phyloP scores from a whole-genome alignment of 192 early-diverging fungal species.

The Phycomyces nitens region DNA sequence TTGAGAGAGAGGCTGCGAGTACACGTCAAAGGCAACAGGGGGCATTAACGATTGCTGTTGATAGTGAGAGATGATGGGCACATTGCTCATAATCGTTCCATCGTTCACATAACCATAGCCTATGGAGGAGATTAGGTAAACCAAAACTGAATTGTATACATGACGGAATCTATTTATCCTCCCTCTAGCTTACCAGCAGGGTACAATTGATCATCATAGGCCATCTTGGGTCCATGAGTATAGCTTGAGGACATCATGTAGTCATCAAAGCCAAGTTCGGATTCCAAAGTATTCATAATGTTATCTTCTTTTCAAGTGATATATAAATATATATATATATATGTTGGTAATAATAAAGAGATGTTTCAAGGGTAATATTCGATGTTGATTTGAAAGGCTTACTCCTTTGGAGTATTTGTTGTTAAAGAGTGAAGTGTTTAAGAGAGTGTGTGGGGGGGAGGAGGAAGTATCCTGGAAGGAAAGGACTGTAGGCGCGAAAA shows the following conservation, averaged over 20 bases:
- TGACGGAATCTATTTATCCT: background rate
- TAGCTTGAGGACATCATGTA: constrained; percentile 11
- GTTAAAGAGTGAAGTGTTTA: background rate
- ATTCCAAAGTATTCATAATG: constrained; percentile 13
- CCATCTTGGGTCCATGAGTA: constrained; percentile 4
- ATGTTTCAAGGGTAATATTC: no score
- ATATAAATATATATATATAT: no score
- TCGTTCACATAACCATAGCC: background rate
- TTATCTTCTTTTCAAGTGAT: no score
- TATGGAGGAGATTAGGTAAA: background rate
- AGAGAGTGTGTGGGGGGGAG: background rate
- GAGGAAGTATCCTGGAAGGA: background rate
- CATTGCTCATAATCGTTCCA: background rate
- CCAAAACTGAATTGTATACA: background rate
- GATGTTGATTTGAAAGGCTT: no score
- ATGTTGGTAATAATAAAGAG: no score
- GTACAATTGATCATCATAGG: constrained; percentile 6
- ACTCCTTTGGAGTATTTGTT: no score
- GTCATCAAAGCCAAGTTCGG: constrained; percentile 15
- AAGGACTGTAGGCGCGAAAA: background rate
- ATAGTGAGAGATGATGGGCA: background rate
- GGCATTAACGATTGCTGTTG: constrained; percentile 1
- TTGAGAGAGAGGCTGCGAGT: background rate
- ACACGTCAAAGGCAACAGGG: constrained; percentile 4
- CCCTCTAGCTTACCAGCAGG: constrained; percentile 1